Conservation (phyloP, 495 filamentous ascomycete genomes). For the Lasiosphaeria miniovina region DNA sequence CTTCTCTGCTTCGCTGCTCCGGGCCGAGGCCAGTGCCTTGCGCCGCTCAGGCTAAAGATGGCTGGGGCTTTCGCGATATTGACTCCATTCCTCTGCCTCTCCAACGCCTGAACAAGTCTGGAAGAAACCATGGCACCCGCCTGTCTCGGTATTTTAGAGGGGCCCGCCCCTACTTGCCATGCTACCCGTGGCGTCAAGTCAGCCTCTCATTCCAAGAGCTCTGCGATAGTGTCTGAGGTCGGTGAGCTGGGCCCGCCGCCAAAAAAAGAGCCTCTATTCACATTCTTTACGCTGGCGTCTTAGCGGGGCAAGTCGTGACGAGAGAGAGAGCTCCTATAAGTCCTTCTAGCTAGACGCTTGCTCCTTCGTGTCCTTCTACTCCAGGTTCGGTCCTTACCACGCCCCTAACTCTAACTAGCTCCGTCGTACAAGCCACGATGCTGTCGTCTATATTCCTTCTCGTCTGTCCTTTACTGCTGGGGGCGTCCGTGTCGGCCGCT, state of each 20-base stretch:
- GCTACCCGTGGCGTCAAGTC: slow-evolving; percentile 2
- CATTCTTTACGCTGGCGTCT: slow-evolving; percentile 17
- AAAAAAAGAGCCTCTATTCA: slow-evolving; percentile 8
- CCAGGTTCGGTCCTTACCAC: slow-evolving; percentile 16
- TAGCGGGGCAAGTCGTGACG: slow-evolving; percentile 6
- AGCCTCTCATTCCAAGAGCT: slow-evolving; percentile 21
- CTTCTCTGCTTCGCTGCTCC: slow-evolving; percentile 1
- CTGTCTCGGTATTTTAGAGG: slow-evolving; percentile 13
- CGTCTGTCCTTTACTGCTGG: slow-evolving; percentile 19
- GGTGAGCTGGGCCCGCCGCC: slow-evolving; percentile 27
- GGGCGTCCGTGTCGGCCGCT: slow-evolving; percentile 12
- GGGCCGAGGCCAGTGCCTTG: slow-evolving; percentile 10
- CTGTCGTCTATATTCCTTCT: slow-evolving; percentile 17
- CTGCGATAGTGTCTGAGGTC: slow-evolving; percentile 25
- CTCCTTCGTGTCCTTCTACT: background rate
- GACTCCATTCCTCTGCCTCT: background rate
- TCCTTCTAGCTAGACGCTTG: slow-evolving; percentile 1
- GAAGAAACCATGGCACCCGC: slow-evolving; percentile 10
- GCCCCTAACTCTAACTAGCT: background rate
- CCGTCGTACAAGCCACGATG: slow-evolving; percentile 9
- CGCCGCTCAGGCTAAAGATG: slow-evolving; percentile 20
- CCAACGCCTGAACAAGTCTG: slow-evolving; percentile 1
- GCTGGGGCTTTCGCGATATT: slow-evolving; percentile 10
- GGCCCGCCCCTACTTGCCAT: slow-evolving; percentile 1
- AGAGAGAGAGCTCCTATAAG: slow-evolving; percentile 10